Conservation (phyloP, 805 yeast genomes). For the Pichia paraexigua region DNA sequence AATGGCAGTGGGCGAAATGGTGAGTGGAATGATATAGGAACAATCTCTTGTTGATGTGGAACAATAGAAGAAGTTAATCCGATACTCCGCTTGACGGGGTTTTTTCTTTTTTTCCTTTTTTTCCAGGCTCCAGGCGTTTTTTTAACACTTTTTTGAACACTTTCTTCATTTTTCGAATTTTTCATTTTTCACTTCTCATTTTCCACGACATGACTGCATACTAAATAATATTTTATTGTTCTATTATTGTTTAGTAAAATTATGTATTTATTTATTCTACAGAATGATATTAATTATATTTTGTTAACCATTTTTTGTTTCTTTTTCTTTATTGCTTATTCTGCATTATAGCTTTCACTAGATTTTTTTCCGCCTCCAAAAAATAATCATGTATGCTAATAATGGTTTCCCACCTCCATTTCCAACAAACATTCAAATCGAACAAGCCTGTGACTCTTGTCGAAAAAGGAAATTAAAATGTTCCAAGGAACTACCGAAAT, state of each 20-base stretch:
- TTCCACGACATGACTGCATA: no score
- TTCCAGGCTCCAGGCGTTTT: no score
- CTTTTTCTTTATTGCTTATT: background rate
- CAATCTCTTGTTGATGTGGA: no score
- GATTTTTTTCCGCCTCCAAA: background rate
- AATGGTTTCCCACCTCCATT: background rate
- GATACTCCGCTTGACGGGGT: background rate
- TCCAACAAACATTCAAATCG: slow-evolving; percentile 17
- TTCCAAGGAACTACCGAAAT: slow-evolving; percentile 68
- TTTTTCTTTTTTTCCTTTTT: background rate
- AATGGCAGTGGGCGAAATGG: slow-evolving; percentile 76
- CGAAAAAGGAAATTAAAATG: slow-evolving; percentile 73
- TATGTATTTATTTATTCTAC: no score
- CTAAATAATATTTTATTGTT: no score
- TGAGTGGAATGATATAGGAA: slow-evolving; percentile 21
- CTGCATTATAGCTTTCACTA: background rate
- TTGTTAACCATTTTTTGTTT: no score
- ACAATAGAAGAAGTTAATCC: background rate
- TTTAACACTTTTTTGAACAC: no score
- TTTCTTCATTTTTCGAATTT: no score
- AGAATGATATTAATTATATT: no score
- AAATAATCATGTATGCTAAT: background rate
- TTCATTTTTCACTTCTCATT: no score
- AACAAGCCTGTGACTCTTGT: slow-evolving; percentile 76
- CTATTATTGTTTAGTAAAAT: no score